Base-by-base conservation (phyloP, 768 basidiomycete species). In the Rhizopogon vinicolor region DNA sequence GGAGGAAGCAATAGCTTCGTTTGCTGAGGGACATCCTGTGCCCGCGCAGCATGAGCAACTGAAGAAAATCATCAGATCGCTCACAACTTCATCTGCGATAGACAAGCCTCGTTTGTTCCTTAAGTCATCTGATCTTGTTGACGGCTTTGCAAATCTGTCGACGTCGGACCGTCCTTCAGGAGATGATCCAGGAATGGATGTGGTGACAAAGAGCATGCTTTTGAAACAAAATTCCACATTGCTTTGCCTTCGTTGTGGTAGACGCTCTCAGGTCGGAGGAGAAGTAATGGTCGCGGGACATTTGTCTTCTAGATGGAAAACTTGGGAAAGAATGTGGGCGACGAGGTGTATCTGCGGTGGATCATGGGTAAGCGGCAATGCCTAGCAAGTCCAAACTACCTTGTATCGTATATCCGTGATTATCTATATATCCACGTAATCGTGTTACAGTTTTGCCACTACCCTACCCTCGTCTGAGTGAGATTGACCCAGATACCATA, bases 281-380 rank as follows among this genome's bases (percentile, higher is more conserved):
- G 71, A 67, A 28, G 63, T 66, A 51, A 62, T 44, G 43, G 49
- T 57, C 49, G 61, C 67, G 22, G 65, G 68, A 14, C 72, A 72
- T 49, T 58, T 67, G n/a, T 77, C 72, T 54, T 75, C 64, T 29
- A 65, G 66, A 41, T 80, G 89, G 89, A 74, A 68, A 49, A 71
- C 76, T 18, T 92, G 87, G 86, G 83, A 86, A 68, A 81, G 71
- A 58, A 75, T 74, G 60, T 90, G 84, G 85, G 67, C 65, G 33
- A 66, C 62, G 22, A 76, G 76, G 25, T 92, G 89, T 67, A 74
- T 91, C 18, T 92, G 89, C 69, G 87, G 86, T 28, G 89, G 89
- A 9, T 62, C 68, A 9, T 91, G 89, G 89, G 59, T 62, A 41
- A 62, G 28, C 28, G 64, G 60, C 33, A 59, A 60, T 18, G 3